A percentile compares a stretch with the other conserved stretches of the same genome.
Evolutionary conservation across 192 early-diverging fungal species (phyloP).

Genomic region (Backusella liffmaniae): DNA sequence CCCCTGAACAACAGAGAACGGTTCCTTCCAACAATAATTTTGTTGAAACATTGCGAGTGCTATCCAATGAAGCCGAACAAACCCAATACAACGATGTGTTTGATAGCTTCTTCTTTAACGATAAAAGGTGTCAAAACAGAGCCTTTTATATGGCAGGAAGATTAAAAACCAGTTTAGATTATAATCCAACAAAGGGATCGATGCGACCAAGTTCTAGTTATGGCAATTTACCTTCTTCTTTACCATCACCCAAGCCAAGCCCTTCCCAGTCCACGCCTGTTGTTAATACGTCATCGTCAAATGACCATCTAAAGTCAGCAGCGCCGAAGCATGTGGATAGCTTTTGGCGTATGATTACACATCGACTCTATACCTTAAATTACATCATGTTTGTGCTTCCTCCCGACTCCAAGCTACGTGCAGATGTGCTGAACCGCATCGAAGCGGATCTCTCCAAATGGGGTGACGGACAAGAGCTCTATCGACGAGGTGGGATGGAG

Average conservation of each 20-base stretch:
- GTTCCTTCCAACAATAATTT: conserved; percentile 10
- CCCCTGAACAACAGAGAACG: conserved; percentile 1
- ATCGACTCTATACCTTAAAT: conserved; percentile 35
- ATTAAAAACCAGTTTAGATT: conserved; percentile 24
- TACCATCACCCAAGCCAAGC: background rate
- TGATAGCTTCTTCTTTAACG: conserved; percentile 36
- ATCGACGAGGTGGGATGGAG: conserved; percentile 25
- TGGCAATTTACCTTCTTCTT: conserved; percentile 2
- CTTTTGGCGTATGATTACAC: conserved; percentile 21
- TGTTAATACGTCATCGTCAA: background rate
- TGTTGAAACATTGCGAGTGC: conserved; percentile 24
- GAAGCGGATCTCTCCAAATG: background rate
- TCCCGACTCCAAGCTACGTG: background rate
- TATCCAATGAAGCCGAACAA: conserved; percentile 20
- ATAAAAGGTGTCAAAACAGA: conserved; percentile 37
- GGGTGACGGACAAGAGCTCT: conserved; percentile 1
- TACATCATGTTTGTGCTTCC: conserved; percentile 31
- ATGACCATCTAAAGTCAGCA: background rate
- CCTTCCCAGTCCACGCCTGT: background rate
- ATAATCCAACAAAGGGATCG: background rate
- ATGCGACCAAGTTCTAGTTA: conserved; percentile 4
- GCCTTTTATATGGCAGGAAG: conserved; percentile 35
- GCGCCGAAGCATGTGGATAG: conserved; percentile 3
- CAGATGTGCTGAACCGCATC: conserved; percentile 2
- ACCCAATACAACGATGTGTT: conserved; percentile 26